Conservation (phyloP, 345 rosid genomes). For the Clausena lansium region DNA sequence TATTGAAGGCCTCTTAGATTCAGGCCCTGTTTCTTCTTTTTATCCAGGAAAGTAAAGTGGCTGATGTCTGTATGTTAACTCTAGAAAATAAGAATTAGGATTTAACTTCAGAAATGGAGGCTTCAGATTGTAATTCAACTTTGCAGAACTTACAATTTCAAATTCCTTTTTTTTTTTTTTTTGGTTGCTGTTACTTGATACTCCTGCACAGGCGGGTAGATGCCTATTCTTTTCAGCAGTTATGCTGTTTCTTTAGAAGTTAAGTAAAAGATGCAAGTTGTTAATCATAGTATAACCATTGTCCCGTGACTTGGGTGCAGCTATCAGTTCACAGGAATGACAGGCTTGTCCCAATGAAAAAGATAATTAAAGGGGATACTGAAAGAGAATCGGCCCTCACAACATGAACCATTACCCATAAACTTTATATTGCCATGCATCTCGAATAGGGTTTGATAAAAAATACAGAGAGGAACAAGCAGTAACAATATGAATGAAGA, state of each 20-base stretch:
- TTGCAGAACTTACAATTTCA: background rate
- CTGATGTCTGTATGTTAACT: background rate
- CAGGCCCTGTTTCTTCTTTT: background rate
- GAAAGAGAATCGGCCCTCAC: background rate
- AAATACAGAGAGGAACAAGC: background rate
- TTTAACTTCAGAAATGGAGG: background rate
- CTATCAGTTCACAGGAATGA: conserved; percentile 9
- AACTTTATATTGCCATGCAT: background rate
- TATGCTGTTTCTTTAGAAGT: background rate
- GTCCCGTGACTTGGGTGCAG: background rate
- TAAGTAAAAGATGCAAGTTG: background rate
- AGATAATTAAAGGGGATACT: background rate
- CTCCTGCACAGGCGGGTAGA: background rate
- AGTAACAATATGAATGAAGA: conserved; percentile 2
- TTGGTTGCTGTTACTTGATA: background rate
- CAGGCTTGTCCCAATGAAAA: background rate
- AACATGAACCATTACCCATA: background rate
- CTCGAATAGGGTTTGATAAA: background rate
- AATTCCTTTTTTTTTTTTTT: background rate
- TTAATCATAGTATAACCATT: background rate
- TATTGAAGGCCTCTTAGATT: background rate
- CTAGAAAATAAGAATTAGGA: background rate
- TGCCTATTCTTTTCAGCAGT: background rate
- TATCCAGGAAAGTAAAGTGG: background rate
- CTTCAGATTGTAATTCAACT: background rate